phyloP scores from a whole-genome alignment of 108 stramenopile genomes.

The Fistulifera pelliculosa region DNA sequence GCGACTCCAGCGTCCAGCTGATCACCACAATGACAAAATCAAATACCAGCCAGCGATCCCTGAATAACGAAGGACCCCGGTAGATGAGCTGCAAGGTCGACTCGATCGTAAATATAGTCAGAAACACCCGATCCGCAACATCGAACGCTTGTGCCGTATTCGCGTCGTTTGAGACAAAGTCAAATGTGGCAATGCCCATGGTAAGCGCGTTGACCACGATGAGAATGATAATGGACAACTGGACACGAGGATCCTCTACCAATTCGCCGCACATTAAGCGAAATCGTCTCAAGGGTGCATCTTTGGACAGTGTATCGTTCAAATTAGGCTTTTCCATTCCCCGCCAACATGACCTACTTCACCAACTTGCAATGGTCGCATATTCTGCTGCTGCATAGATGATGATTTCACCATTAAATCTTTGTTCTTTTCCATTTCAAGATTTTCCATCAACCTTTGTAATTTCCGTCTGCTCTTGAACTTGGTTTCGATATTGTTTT shows the following conservation, averaged over 20 bases:
- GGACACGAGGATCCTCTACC: slow-evolving; percentile 14
- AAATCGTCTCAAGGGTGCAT: slow-evolving; percentile 2
- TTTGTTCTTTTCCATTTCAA: no score
- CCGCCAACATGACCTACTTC: no score
- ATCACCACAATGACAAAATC: slow-evolving; percentile 52
- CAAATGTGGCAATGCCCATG: slow-evolving; percentile 66
- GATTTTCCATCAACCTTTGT: no score
- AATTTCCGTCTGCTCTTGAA: no score
- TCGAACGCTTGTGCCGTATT: slow-evolving; percentile 23
- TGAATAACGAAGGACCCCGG: slow-evolving; percentile 31
- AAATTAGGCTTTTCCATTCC: no score
- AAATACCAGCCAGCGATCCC: slow-evolving; percentile 57
- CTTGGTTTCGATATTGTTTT: no score
- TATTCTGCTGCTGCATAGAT: no score
- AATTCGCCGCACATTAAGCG: slow-evolving; percentile 8
- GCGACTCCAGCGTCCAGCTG: slow-evolving; percentile 44
- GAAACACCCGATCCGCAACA: slow-evolving; percentile 30
- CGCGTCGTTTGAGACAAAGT: slow-evolving; percentile 48
- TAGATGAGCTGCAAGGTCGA: slow-evolving; percentile 46
- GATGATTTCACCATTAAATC: no score
- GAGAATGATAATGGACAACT: slow-evolving; percentile 37
- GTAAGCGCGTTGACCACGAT: slow-evolving; percentile 57
- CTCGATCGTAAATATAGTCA: slow-evolving; percentile 57
- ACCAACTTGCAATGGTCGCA: no score
- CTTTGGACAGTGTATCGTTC: no score